These are phyloP conservation scores for Pestalotiopsis sp. DNA, from an alignment of 2,329 filamentous ascomycete species.

Conservation along the genomic window DNA sequence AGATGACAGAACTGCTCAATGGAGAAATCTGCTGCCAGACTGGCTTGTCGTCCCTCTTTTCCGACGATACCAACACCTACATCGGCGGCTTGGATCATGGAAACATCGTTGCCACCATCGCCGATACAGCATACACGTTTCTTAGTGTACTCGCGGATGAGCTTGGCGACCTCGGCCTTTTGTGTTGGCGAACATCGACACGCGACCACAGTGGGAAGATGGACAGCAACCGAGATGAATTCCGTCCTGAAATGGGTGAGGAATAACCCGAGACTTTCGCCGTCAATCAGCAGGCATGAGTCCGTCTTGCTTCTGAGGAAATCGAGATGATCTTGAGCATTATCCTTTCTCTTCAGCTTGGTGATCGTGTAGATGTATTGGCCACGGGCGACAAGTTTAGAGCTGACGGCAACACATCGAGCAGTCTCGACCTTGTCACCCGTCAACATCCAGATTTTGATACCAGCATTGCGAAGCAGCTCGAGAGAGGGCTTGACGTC, in stretches of 20 bases:
- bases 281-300: constrained; percentile 88
- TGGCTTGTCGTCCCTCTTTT: constrained; percentile 95
- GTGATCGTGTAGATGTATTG: constrained; percentile 96
- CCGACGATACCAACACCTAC: constrained; percentile 98
- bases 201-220: constrained; percentile 88
- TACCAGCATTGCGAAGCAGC: constrained; percentile 91
- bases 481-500: constrained; percentile 96
- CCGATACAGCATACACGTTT: constrained; percentile 98
- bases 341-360: constrained; percentile 81
- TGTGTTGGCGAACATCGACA: constrained; percentile 97
- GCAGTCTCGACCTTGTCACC: constrained; percentile 99
- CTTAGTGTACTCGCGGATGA: constrained; percentile 89
- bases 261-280: constrained; percentile 84
- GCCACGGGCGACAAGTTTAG: constrained; percentile 88
- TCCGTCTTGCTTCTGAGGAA: constrained; percentile 88
- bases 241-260: constrained; percentile 80
- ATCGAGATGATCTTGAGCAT: constrained; percentile 85
- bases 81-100: constrained; percentile 98
- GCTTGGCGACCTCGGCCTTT: constrained; percentile 88
- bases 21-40: constrained; percentile 92
- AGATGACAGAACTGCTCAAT: constrained; percentile 95
- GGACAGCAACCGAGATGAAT: constrained; percentile 88
- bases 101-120: constrained; percentile 97
- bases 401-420: constrained; percentile 91
- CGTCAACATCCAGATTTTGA: constrained; percentile 99